Evolutionary conservation across 2,329 filamentous ascomycete species (phyloP), one percentile per base, ranked within the genome.

Genomic region (Ophiosphaerella herpotricha): DNA sequence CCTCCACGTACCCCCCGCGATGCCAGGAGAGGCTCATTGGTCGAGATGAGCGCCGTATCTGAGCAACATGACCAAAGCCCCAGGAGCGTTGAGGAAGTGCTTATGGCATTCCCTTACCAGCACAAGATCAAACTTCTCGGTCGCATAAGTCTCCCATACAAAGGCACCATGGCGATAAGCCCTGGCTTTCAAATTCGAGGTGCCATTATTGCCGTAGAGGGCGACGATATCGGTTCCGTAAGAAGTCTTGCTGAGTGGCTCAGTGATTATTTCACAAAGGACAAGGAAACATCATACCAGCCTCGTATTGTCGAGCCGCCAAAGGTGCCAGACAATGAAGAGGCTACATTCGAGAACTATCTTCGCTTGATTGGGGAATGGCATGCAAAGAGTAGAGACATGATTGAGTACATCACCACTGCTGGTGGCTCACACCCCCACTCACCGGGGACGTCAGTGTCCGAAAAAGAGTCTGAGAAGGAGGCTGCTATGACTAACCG

Each of bases 151-250:
- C 89, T 87, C 21, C 85, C 89, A 0, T 77, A 90, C 12, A 69
- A 68, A 43, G 63, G 64, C 2, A 57, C 62, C 16, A 57, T 58
- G 7, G 53, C 57, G 6, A 53, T 56, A 5, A 67, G 57, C 14
- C 60, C 67, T 2, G 58, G 57, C 7, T 73, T 51, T 74, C 78
- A 63, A 59, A 16, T 78, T 6, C 83, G 91, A n/a, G 92, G 93
- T 0, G 84, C 89, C 0, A 82, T 97, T 33, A 86, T 97, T 54
- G 88, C 90, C 0, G 77, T 97, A 24, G 93, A 97, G 72, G 92
- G 92, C 1, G 80, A 87, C 14, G 82, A 87, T 49, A 71, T 76
- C 1, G 78, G 82, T 8, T 83, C 89, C 4, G 85, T 90, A 3
- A 75, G 80, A 3, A 81, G 83, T 14, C 83, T 96, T 16, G 81